Evolutionary conservation across 257 asterid species (phyloP), one percentile per base, ranked within the genome.

Genomic region (Solanum corneliomulleri): DNA sequence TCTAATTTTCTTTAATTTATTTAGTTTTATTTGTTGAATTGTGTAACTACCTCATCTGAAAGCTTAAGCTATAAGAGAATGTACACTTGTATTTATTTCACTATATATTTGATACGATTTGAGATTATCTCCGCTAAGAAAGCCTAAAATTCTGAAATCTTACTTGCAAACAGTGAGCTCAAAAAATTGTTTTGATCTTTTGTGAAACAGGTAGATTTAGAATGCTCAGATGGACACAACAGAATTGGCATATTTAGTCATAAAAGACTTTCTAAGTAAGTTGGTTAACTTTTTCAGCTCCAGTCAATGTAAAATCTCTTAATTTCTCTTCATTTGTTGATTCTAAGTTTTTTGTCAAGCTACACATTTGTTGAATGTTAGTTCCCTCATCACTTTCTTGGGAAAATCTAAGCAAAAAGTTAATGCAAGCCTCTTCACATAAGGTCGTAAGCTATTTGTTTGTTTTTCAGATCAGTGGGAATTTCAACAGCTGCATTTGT

Each of bases 221-320:
- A 95, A 82, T 91, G 91, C 85, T 92, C 98, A 16, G 94, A 92
- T 90, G 98, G 99, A 68, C 89, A 85, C 87, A 89, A 89, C 83
- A 92, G 99, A 89, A 89, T 93, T 82, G 99, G 98, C 45, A 90
- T 97, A 89, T 97, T 94, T 94, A 97, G 97, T 92, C 99, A 97
- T 92, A 95, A 76, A 92, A 89, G 66, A 44, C 94, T 95, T 74
- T 95, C 99, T 0, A 88, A 75, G 99, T 97, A 90, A 88, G 92
- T 81, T 12, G 56, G 39, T 27, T 20, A 4, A 18, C 44, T 68
- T 45, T 86, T 66, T 23, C 64, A 58, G 16, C 56, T 83, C 62
- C 82, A n/a, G 37, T 85, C 41, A 42, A 52, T 71, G 29, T 85
- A 85, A 35, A 85, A 15, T 15, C 47, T 70, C 52, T 21, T 20